Evolutionary conservation across 2,329 filamentous ascomycete genomes (phyloP).

Genomic region (Plectosphaerella sp.): DNA sequence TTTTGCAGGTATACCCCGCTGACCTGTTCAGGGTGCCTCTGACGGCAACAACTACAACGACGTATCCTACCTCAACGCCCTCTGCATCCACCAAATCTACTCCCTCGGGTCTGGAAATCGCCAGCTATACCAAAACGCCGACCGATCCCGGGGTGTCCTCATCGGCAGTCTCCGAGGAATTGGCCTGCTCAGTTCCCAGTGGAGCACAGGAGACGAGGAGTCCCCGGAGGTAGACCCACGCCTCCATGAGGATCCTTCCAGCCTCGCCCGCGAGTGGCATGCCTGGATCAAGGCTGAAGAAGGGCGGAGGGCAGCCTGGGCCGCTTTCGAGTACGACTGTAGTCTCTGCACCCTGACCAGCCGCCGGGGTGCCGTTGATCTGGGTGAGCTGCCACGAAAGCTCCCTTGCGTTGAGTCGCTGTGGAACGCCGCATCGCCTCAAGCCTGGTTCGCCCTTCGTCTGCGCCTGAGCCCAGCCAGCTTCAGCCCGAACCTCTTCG

Average conservation of each 20-base stretch:
- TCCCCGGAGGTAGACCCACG: not conserved
- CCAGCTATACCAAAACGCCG: slow-evolving; percentile 22
- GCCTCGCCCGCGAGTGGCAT: slow-evolving; percentile 14
- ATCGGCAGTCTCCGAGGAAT: slow-evolving; percentile 21
- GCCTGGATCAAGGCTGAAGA: slow-evolving; percentile 18
- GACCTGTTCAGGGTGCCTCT: slow-evolving; percentile 12
- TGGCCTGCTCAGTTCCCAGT: slow-evolving; percentile 17
- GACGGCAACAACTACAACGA: slow-evolving; percentile 18
- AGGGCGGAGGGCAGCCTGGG: slow-evolving; percentile 20
- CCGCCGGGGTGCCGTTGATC: slow-evolving; percentile 20
- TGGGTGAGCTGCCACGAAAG: slow-evolving; percentile 20
- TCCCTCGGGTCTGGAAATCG: slow-evolving; percentile 25
- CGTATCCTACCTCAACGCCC: slow-evolving; percentile 19
- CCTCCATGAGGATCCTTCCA: not conserved
- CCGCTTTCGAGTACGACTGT: slow-evolving; percentile 27
- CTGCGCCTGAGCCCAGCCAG: slow-evolving; percentile 9
- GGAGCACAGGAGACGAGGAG: slow-evolving; percentile 6
- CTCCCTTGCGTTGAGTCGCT: slow-evolving; percentile 22
- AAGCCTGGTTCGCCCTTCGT: slow-evolving; percentile 19
- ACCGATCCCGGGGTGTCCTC: slow-evolving; percentile 20
- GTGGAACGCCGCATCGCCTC: slow-evolving; percentile 21
- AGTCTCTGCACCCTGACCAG: slow-evolving; percentile 23
- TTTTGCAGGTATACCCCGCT: not conserved
- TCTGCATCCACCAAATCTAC: slow-evolving; percentile 25
- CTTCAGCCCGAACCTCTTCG: slow-evolving; percentile 11